Base-by-base conservation (phyloP, 441 rosid genomes). In the Gossypium aridum region DNA sequence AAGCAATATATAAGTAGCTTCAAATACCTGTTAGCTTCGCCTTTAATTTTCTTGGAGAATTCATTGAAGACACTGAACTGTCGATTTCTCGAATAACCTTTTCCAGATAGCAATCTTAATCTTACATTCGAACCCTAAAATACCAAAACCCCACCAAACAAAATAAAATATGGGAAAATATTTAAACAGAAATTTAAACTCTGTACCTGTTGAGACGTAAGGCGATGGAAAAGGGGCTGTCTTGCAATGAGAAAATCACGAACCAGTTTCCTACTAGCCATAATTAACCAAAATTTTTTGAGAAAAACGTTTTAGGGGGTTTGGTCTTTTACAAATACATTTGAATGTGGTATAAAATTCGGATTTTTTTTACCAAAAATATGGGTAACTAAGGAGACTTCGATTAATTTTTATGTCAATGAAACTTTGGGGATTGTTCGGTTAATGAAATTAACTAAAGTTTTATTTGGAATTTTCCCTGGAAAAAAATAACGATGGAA, bases 261-360 rank as follows among this genome's bases (percentile, higher is more conserved):
- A 70, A 89, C 79, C 76, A 94, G 80, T 88, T 92, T 91, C 68
- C 91, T 86, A 84, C 89, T 80, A 57, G 97, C 97, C 97, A 93
- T 95, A 81, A 23, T 95, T 80, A 26, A 19, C 39, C 34, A 34
- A 62, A 2, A 7, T 54, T 16, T 16, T 57, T 63, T 20, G 3
- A 20, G 9, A 62, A 51, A 43, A 12, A 8, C 7, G 12, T 31
- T 53, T 10, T 53, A 53, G 47, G 39, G 22, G 17, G 17, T 13
- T 88, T 91, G 39, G 89, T 60, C 88, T 86, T 14, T 17, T 45
- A 51, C 13, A 47, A 22, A 22, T 47, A 22, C 16, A 66, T 20
- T 37, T 7, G 2, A 23, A 2, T 49, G 19, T 68, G 43, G 14
- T 22, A 47, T 47, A 47, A 66, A 45, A 45, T 20, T 47, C 31